These are phyloP conservation scores for Leccinum arenicola DNA, from an alignment of 768 basidiomycete species.

Conservation along the genomic window DNA sequence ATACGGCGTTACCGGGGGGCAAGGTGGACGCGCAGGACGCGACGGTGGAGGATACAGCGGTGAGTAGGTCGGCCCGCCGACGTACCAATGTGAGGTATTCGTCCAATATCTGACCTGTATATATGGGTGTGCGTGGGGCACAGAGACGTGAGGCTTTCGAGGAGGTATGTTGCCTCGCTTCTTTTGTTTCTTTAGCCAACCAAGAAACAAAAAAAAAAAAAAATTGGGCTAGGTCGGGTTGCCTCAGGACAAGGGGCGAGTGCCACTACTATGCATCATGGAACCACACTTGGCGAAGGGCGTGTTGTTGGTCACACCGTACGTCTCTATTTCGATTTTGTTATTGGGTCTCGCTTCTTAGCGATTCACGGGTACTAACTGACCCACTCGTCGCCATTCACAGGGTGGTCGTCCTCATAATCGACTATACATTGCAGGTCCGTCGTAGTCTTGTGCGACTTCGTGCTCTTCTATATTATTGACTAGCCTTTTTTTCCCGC, in stretches of 20 bases:
- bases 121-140: neutral
- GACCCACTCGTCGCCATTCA: neutral
- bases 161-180: conserved; percentile 51
- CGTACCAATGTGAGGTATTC: neutral
- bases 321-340: conserved; percentile 30
- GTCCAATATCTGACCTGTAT: neutral
- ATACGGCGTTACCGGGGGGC: conserved; percentile 87
- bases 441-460: neutral
- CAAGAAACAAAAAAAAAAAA: neutral
- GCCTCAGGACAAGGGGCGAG: conserved; percentile 62
- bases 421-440: conserved; percentile 74
- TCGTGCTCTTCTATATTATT: neutral
- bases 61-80: conserved; percentile 27
- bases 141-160: conserved; percentile 88
- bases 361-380: neutral
- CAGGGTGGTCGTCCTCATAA: conserved; percentile 83
- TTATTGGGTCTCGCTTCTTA: neutral
- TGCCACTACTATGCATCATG: conserved; percentile 73
- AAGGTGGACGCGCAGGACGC: conserved; percentile 68
- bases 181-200: neutral
- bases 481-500: neutral
- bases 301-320: conserved; percentile 82
- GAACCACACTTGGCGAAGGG: conserved; percentile 78
- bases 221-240: conserved; percentile 69
- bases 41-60: conserved; percentile 78